Percentiles rank a stretch among this genome's conserved stretches.
phyloP scores from a whole-genome alignment of 164 flowering plant genomes.

The Vitis rotundifolia region DNA sequence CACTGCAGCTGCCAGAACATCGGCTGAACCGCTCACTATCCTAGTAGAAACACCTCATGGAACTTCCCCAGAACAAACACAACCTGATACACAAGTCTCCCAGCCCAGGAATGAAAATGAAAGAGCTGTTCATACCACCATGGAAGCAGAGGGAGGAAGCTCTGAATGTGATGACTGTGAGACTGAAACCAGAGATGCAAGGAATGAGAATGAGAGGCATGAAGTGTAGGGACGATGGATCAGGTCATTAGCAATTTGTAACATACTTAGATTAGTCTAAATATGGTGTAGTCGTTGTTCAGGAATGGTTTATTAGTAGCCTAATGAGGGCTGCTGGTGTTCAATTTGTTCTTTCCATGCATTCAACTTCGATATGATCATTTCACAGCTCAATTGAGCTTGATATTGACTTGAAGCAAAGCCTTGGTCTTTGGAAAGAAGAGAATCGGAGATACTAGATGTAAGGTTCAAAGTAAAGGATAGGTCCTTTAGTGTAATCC shows the following conservation, averaged over 20 bases:
- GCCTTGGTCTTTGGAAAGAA: too few species aligned
- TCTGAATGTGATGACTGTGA: slow-evolving; percentile 8
- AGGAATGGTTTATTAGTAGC: too few species aligned
- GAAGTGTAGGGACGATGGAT: not conserved
- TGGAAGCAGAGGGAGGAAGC: slow-evolving; percentile 14
- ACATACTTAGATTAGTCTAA: too few species aligned
- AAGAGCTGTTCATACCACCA: not conserved
- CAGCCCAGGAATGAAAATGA: slow-evolving; percentile 6
- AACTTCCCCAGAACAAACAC: slow-evolving; percentile 15
- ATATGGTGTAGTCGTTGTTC: too few species aligned
- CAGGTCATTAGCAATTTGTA: slow-evolving; percentile 9
- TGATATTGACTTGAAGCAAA: too few species aligned
- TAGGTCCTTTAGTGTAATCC: too few species aligned
- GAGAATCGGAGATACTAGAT: too few species aligned
- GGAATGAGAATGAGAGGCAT: slow-evolving; percentile 1
- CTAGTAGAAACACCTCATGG: slow-evolving; percentile 13
- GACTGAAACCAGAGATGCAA: slow-evolving; percentile 10
- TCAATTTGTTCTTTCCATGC: too few species aligned
- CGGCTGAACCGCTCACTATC: slow-evolving; percentile 10
- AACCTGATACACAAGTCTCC: not conserved
- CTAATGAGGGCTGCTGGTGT: too few species aligned
- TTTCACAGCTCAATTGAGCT: too few species aligned
- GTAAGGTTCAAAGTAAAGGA: too few species aligned
- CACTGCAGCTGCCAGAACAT: slow-evolving; percentile 31
- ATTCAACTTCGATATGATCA: too few species aligned